Evolutionary conservation across 2,329 filamentous ascomycete species (phyloP).

Genomic region (Colletotrichum paranaense): DNA sequence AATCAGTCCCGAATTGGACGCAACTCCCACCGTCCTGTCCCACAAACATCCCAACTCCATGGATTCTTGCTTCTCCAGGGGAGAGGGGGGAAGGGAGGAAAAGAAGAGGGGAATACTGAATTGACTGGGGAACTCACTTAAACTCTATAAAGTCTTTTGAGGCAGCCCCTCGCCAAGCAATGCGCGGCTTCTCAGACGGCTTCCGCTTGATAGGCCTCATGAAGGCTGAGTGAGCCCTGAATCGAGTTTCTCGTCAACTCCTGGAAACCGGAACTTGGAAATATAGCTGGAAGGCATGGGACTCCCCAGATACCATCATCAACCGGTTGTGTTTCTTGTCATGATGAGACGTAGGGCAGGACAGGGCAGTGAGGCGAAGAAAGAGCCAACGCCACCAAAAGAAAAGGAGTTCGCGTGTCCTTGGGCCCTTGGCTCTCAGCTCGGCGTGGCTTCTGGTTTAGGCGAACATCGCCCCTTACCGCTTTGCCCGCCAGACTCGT

Average conservation of each 20-base stretch:
- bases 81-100: too few species aligned
- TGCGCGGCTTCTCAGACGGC: not conserved
- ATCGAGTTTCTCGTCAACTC: not conserved
- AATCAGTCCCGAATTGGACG: not conserved
- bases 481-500: not conserved
- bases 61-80: not conserved
- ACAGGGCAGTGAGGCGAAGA: not conserved
- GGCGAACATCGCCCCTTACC: constrained; percentile 4
- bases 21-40: not conserved
- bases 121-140: not conserved
- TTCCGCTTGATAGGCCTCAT: constrained; percentile 2
- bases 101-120: not conserved
- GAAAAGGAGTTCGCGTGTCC: constrained; percentile 3
- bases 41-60: constrained; percentile 8
- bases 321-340: not conserved
- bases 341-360: not conserved
- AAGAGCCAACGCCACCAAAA: not conserved
- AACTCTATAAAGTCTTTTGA: constrained; percentile 8
- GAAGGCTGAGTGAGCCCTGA: not conserved
- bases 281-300: constrained; percentile 4
- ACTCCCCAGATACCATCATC: constrained; percentile 2
- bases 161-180: not conserved
- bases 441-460: constrained; percentile 13
- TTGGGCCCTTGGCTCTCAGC: not conserved
- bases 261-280: not conserved